A percentile compares a stretch with the other conserved stretches of the same genome.
These are phyloP conservation scores for Arxiozyma slooffiae DNA, from an alignment of 1,139 yeast species.

Conservation along the genomic window DNA sequence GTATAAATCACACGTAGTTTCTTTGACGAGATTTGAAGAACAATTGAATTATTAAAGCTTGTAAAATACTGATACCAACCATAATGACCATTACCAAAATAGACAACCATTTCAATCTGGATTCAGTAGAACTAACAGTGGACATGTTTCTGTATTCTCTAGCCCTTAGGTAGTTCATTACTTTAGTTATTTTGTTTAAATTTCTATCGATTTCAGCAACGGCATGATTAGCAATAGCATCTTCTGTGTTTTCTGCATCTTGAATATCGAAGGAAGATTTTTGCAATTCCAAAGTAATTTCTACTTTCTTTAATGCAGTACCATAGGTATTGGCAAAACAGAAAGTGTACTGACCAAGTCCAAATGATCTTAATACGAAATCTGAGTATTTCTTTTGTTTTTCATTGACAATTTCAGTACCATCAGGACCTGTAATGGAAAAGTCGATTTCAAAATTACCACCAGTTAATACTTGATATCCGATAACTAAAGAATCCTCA, in stretches of 20 bases:
- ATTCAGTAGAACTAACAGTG: conserved; percentile 56
- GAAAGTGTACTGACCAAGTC: conserved; percentile 54
- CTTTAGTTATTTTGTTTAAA: conserved; percentile 48
- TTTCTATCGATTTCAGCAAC: conserved; percentile 51
- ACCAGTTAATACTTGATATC: conserved; percentile 49
- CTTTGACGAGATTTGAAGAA: conserved; percentile 35
- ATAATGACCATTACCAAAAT: conserved; percentile 50
- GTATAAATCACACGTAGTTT: conserved; percentile 28
- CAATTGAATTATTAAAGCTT: conserved; percentile 49
- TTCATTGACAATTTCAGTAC: conserved; percentile 45
- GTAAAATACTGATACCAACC: conserved; percentile 57
- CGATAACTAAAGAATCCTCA: conserved; percentile 33
- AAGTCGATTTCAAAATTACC: conserved; percentile 63
- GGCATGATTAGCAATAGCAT: conserved; percentile 46
- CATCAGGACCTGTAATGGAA: conserved; percentile 51
- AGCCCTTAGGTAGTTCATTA: conserved; percentile 56
- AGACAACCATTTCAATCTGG: conserved; percentile 55
- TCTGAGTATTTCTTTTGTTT: conserved; percentile 51
- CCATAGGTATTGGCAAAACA: conserved; percentile 60
- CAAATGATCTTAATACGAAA: conserved; percentile 42
- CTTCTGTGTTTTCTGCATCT: conserved; percentile 40
- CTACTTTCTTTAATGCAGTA: conserved; percentile 56
- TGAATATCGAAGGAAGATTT: conserved; percentile 29
- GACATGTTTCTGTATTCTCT: conserved; percentile 69
- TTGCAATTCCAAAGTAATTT: conserved; percentile 50